A percentile compares a stretch with the other conserved stretches of the same genome.
phyloP scores from a whole-genome alignment of 1,284 basidiomycete genomes.

The Fereydounia khargensis region DNA sequence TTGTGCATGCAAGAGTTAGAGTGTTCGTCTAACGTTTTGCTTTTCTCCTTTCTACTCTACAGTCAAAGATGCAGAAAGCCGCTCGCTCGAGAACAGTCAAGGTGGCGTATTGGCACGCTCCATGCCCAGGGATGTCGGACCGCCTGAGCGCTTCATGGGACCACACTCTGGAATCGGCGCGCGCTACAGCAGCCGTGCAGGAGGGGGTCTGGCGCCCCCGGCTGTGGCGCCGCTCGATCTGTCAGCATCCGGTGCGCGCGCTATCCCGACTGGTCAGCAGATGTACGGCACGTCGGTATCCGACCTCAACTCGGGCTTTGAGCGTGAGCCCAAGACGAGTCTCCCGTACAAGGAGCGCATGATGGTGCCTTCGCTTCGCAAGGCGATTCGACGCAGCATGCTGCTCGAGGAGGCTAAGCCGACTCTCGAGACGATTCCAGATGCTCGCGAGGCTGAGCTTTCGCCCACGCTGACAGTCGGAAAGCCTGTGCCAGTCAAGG shows the following conservation, averaged over 20 bases:
- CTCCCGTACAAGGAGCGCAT: conserved; percentile 53
- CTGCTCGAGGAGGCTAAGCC: conserved; percentile 13
- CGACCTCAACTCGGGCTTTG: conserved; percentile 34
- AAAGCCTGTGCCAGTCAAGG: not conserved
- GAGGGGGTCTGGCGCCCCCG: too few relatives aligned
- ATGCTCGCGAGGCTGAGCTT: conserved; percentile 14
- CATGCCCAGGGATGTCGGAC: too few relatives aligned
- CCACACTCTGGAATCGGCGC: too few relatives aligned
- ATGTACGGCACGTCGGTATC: too few relatives aligned
- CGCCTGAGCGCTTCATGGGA: too few relatives aligned
- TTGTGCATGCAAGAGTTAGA: not conserved
- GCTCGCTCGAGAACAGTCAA: too few relatives aligned
- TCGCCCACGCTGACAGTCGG: not conserved
- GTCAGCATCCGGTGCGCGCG: too few relatives aligned
- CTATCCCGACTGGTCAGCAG: too few relatives aligned
- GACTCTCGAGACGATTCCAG: conserved; percentile 29
- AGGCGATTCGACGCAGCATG: conserved; percentile 34
- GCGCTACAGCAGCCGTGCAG: too few relatives aligned
- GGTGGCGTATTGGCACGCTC: too few relatives aligned
- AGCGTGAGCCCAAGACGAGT: conserved; percentile 54
- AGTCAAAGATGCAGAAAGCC: too few relatives aligned
- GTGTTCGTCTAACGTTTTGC: not conserved
- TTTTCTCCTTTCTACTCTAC: not conserved
- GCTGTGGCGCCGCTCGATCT: too few relatives aligned
- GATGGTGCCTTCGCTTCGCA: conserved; percentile 50